Evolutionary conservation across 2,329 filamentous ascomycete species (phyloP), one percentile per base, ranked within the genome.

Genomic region (Pseudogymnoascus sp.): DNA sequence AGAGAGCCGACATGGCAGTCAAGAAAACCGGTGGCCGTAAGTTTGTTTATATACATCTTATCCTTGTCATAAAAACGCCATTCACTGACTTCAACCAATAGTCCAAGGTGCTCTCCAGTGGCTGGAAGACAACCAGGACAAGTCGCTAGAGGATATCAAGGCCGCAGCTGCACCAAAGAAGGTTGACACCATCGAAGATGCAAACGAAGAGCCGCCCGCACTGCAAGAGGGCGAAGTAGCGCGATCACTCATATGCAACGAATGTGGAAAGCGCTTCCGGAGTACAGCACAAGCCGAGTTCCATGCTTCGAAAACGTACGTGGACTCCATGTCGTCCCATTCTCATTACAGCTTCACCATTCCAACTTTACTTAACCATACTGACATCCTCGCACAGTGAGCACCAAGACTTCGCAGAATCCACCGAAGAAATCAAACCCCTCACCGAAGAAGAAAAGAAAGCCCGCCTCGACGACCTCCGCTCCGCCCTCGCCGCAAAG

Each of bases 391-490:
- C 7, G n/a, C 24, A 22, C 63, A 90, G 87, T 7, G 89, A 91
- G 59, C 95, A 99, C 75, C 85, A 87, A 56, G 89, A 97, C 76
- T 99, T 99, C 74, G 84, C 89, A 19, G 92, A 99, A 75, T 97
- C 93, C 0, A 93, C 90, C 3, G 93, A 98, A 71, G 92, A 96
- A 73, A 87, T 99, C 68, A 89, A 90, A 2, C 91, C 93, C 0
- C 78, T 99, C 71, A 97, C 93, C 0, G 92, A 93, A 68, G 93
- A 96, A 65, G 89, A 99, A 78, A 97, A 95, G 81, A 87, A 88
- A 72, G 82, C 85, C n/a, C 89, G 84, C 70, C 82, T 99, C 3
- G 81, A 85, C 33, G 90, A 95, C 70, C 82, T 97, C 53, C 84
- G 87, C 33, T 81, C 86, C 70, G 89, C 86, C 67, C 80, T 93